Percentiles rank a stretch among this genome's conserved stretches.
Evolutionary conservation across 1,284 basidiomycete genomes (phyloP).

Genomic region (Heterobasidion annosum): DNA sequence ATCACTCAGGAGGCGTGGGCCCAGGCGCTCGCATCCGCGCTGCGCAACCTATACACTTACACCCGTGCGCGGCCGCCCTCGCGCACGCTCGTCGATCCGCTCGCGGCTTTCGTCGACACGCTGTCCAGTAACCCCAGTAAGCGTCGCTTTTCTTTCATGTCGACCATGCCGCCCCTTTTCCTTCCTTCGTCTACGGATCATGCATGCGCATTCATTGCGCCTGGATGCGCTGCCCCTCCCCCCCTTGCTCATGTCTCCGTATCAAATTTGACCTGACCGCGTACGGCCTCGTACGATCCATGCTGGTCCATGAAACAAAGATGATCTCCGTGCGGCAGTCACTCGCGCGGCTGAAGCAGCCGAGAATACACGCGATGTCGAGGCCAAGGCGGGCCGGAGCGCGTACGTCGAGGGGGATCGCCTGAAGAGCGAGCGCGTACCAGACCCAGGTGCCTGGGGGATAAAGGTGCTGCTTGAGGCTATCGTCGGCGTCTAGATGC

Average conservation of each 20-base stretch:
- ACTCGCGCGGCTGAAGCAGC: constrained; percentile 61
- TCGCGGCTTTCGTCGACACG: constrained; percentile 70
- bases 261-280: not conserved
- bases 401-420: constrained; percentile 78
- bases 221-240: not conserved
- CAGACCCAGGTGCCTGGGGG: constrained; percentile 90
- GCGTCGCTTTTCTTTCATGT: not conserved
- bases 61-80: constrained; percentile 86
- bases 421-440: constrained; percentile 59
- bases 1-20: constrained; percentile 56
- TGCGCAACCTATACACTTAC: constrained; percentile 75
- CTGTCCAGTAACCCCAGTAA: constrained; percentile 28
- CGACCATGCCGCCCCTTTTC: not conserved
- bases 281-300: not conserved
- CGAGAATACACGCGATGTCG: constrained; percentile 62
- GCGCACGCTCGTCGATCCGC: constrained; percentile 86
- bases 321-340: constrained; percentile 44
- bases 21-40: constrained; percentile 49
- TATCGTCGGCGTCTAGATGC: constrained; percentile 17
- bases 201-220: not conserved
- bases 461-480: constrained; percentile 72
- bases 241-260: no score
- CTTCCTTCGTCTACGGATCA: not conserved
- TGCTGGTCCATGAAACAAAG: not conserved
- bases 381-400: constrained; percentile 84